Conservation (phyloP, 495 filamentous ascomycete genomes). For the Penicillium parvum region DNA sequence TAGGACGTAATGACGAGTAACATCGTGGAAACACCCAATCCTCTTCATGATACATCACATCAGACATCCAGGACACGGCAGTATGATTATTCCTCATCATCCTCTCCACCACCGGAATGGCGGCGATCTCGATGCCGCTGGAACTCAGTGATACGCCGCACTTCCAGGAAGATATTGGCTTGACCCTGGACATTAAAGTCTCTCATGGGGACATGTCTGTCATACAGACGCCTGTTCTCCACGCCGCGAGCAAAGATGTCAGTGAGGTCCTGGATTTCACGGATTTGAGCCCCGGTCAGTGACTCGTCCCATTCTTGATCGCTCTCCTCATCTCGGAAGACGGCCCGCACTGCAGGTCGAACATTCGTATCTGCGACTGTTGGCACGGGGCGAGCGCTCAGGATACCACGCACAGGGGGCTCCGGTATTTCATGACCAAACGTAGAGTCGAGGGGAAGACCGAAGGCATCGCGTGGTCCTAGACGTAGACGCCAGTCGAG, state of each 20-base stretch:
- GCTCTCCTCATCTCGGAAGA: not conserved
- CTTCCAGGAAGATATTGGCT: constrained; percentile 21
- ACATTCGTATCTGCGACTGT: not conserved
- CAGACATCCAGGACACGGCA: no score
- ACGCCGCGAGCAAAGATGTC: not conserved
- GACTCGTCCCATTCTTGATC: not conserved
- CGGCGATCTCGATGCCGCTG: constrained; percentile 15
- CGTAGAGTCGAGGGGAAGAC: not conserved
- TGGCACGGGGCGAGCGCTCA: not conserved
- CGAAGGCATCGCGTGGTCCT: not conserved
- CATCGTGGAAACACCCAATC: no score
- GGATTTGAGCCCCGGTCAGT: not conserved
- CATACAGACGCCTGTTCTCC: not conserved
- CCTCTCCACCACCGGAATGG: no score
- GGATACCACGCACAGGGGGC: not conserved
- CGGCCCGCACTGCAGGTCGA: not conserved
- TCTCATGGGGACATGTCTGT: constrained; percentile 1
- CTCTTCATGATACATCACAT: no score
- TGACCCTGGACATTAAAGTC: not conserved
- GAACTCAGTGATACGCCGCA: constrained; percentile 19
- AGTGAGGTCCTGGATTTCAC: constrained; percentile 1
- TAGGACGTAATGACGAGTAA: no score
- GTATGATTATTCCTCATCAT: no score
- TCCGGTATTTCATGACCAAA: not conserved
- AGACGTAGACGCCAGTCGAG: not conserved